A percentile compares a stretch with the other conserved stretches of the same genome.
phyloP scores from a whole-genome alignment of 1,139 yeast species.

The Casaregolazyma lundiana region DNA sequence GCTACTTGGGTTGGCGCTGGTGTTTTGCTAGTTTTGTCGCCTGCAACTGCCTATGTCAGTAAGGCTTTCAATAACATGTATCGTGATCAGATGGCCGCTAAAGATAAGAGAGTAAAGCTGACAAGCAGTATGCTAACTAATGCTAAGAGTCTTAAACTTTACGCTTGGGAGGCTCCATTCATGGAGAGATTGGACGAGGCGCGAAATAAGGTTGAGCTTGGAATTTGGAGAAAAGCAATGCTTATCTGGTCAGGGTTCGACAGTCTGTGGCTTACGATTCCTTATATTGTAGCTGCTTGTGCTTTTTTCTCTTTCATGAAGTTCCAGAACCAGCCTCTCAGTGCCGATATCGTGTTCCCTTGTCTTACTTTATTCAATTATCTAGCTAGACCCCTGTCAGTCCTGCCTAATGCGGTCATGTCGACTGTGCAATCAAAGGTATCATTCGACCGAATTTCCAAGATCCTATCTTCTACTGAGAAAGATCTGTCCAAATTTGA shows the following conservation, averaged over 20 bases:
- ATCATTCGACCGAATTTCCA: slow-evolving; percentile 53
- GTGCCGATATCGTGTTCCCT: slow-evolving; percentile 71
- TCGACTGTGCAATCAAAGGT: slow-evolving; percentile 58
- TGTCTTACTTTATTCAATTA: slow-evolving; percentile 57
- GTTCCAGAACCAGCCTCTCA: slow-evolving; percentile 41
- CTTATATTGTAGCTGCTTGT: slow-evolving; percentile 60
- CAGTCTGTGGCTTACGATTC: slow-evolving; percentile 61
- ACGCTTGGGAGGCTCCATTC: slow-evolving; percentile 72
- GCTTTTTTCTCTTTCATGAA: slow-evolving; percentile 53
- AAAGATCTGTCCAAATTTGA: slow-evolving; percentile 21
- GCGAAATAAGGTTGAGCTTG: slow-evolving; percentile 80
- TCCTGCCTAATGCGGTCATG: slow-evolving; percentile 57
- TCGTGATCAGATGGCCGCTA: slow-evolving; percentile 39
- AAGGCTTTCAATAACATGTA: slow-evolving; percentile 16
- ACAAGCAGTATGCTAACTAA: slow-evolving; percentile 63
- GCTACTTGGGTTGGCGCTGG: slow-evolving; percentile 55
- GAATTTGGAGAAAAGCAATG: slow-evolving; percentile 53
- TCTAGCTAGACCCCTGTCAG: slow-evolving; percentile 54
- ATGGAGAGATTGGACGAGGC: slow-evolving; percentile 48
- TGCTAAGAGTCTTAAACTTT: slow-evolving; percentile 64
- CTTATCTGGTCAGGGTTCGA: slow-evolving; percentile 41
- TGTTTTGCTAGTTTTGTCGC: slow-evolving; percentile 37
- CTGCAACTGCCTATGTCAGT: slow-evolving; percentile 23
- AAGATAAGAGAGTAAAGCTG: slow-evolving; percentile 54
- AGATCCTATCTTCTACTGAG: slow-evolving; percentile 42